Conservation (phyloP, 805 yeast species). For the Wickerhamomyces tratensis region DNA sequence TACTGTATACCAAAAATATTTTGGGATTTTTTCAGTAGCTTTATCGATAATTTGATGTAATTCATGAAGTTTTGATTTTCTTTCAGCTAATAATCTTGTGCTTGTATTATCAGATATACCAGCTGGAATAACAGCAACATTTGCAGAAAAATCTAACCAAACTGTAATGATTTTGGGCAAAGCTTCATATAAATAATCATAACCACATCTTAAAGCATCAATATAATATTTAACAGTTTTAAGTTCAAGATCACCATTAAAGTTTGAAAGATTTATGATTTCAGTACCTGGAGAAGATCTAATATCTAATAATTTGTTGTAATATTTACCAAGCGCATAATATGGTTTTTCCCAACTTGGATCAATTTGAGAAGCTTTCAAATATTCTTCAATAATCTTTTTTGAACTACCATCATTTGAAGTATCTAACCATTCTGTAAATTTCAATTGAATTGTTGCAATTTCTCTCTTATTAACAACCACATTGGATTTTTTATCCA, state of each 20-base stretch:
- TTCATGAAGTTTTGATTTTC: conserved; percentile 29
- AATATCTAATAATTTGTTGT: conserved; percentile 66
- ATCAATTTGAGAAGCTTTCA: conserved; percentile 43
- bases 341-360: conserved; percentile 68
- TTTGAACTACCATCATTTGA: conserved; percentile 77
- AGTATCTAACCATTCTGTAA: conserved; percentile 81
- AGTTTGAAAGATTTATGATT: conserved; percentile 16
- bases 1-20: conserved; percentile 69
- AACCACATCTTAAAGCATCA: conserved; percentile 51
- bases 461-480: conserved; percentile 16
- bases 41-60: conserved; percentile 40
- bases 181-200: conserved; percentile 66
- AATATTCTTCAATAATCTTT: conserved; percentile 63
- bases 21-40: conserved; percentile 36
- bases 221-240: conserved; percentile 47
- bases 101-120: conserved; percentile 8
- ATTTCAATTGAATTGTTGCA: conserved; percentile 51
- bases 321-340: conserved; percentile 72
- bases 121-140: conserved; percentile 13
- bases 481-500: conserved; percentile 1
- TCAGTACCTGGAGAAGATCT: conserved; percentile 26
- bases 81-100: conserved; percentile 10
- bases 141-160: conserved; percentile 72
- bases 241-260: conserved; percentile 43
- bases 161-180: conserved; percentile 83